phyloP scores from a whole-genome alignment of 2,329 filamentous ascomycete species.

The Scorias spongiosa region DNA sequence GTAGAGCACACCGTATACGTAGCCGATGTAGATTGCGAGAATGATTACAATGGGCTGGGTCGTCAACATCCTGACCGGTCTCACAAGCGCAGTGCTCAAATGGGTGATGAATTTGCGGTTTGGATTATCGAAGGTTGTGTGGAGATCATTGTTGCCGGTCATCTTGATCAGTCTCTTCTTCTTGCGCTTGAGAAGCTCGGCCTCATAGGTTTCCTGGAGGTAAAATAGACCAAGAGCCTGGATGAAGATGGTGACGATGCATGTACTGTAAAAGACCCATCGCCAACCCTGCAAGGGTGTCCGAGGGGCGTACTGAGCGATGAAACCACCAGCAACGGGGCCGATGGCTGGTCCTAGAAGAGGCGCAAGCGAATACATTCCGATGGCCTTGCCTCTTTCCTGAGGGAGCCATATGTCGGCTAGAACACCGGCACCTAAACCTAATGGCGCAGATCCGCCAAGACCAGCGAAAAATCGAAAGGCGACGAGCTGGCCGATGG shows the following conservation, averaged over 20 bases:
- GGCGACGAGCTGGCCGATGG: constrained; percentile 18
- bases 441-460: constrained; percentile 22
- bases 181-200: constrained; percentile 45
- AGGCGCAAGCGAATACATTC: constrained; percentile 47
- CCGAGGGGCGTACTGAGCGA: constrained; percentile 37
- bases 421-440: constrained; percentile 22
- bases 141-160: constrained; percentile 45
- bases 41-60: constrained; percentile 24
- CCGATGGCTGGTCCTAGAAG: constrained; percentile 51
- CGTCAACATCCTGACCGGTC: constrained; percentile 21
- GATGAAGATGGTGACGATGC: constrained; percentile 46
- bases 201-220: constrained; percentile 50
- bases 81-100: constrained; percentile 17
- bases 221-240: constrained; percentile 47
- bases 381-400: constrained; percentile 46
- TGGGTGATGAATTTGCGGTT: constrained; percentile 18
- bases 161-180: constrained; percentile 41
- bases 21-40: constrained; percentile 23
- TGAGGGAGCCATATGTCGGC: constrained; percentile 46
- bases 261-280: constrained; percentile 57
- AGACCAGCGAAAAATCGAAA: constrained; percentile 25
- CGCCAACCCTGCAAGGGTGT: constrained; percentile 39
- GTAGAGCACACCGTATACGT: constrained; percentile 25
- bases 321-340: constrained; percentile 50
- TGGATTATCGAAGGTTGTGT: constrained; percentile 32